These are phyloP conservation scores for Malus hybrid DNA, from an alignment of 331 rosid genomes.

Conservation along the genomic window DNA sequence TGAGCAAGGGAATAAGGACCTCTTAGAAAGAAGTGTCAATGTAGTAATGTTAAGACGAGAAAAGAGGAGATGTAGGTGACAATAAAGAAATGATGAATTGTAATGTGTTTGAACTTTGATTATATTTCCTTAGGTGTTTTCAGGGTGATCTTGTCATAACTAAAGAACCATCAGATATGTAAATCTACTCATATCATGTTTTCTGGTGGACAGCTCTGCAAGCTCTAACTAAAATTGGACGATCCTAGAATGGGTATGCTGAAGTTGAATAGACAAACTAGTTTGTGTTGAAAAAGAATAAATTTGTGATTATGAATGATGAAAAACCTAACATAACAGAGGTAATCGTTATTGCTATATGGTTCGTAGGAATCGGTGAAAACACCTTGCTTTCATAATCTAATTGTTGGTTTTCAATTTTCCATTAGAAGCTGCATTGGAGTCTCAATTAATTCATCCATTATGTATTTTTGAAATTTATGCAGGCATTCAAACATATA, in stretches of 20 bases:
- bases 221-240: neutral
- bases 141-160: neutral
- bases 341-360: neutral
- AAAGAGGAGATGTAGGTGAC: neutral
- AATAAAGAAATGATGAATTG: neutral
- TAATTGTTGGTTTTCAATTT: neutral
- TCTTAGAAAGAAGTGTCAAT: neutral
- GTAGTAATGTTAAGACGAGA: neutral
- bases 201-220: neutral
- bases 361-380: neutral
- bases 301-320: neutral
- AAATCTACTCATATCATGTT: no score
- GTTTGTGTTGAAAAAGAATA: neutral
- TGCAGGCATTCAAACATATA: constrained; percentile 83
- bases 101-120: neutral
- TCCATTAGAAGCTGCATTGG: neutral
- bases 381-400: neutral
- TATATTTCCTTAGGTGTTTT: neutral
- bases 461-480: neutral
- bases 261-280: neutral
- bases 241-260: neutral
- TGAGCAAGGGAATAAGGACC: neutral
- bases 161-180: neutral
- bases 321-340: neutral
- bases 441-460: neutral